Evolutionary conservation across 116 monocot genomes (phyloP).

Genomic region (Papilionanthe hybrid): DNA sequence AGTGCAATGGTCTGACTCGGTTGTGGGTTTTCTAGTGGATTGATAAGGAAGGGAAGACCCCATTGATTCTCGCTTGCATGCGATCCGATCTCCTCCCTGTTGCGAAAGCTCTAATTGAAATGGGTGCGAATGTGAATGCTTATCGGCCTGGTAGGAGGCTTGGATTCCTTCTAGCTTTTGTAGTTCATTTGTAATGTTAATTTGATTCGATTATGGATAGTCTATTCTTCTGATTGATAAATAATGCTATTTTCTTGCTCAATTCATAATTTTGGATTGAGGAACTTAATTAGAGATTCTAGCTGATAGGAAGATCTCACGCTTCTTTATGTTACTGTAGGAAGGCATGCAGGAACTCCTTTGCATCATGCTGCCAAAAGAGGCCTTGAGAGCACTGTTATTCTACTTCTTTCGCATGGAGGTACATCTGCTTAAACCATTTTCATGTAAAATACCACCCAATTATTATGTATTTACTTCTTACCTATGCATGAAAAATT

Average conservation of each 20-base stretch:
- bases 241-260: background rate
- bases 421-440: constrained; percentile 22
- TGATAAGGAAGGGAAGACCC: constrained; percentile 87
- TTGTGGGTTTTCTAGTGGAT: constrained; percentile 51
- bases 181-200: background rate
- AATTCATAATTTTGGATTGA: background rate
- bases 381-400: constrained; percentile 71
- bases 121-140: constrained; percentile 93
- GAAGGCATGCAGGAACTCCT: constrained; percentile 68
- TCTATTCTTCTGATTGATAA: background rate
- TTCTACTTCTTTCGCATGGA: constrained; percentile 74
- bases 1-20: background rate
- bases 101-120: constrained; percentile 54
- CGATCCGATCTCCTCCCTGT: constrained; percentile 55
- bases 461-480: too few relatives aligned
- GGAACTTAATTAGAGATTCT: background rate
- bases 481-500: too few relatives aligned
- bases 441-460: background rate
- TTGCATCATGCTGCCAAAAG: constrained; percentile 93
- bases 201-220: background rate
- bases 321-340: constrained; percentile 21
- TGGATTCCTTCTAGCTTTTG: background rate
- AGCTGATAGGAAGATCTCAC: background rate
- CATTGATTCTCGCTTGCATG: constrained; percentile 73
- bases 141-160: constrained; percentile 64